Conservation (phyloP, 2,329 filamentous ascomycete species). For the Pyrenochaeta sp. region DNA sequence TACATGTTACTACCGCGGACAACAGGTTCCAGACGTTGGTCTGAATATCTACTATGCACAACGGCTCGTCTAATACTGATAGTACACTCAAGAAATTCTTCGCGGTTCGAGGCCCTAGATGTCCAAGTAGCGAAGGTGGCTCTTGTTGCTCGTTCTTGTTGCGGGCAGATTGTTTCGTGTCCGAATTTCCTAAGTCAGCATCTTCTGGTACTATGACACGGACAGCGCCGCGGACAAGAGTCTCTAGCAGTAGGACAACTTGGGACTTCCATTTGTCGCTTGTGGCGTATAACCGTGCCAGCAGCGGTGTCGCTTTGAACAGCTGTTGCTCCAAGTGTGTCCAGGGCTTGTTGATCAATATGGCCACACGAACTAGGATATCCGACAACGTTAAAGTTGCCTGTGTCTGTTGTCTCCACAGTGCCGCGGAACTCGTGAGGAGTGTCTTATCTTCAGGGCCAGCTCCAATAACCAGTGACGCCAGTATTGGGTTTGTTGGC, state of each 20-base stretch:
- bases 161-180: slow-evolving; percentile 5
- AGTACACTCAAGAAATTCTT: slow-evolving; percentile 84
- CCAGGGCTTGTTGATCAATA: slow-evolving; percentile 68
- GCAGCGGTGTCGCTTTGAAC: slow-evolving; percentile 79
- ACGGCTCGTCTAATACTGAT: slow-evolving; percentile 77
- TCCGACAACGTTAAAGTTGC: slow-evolving; percentile 72
- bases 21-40: slow-evolving; percentile 84
- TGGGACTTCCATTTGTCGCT: slow-evolving; percentile 72
- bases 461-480: slow-evolving; percentile 68
- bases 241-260: slow-evolving; percentile 74
- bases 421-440: slow-evolving; percentile 46
- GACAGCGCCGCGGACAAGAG: slow-evolving; percentile 75
- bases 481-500: slow-evolving; percentile 78
- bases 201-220: slow-evolving; percentile 56
- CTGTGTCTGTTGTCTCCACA: slow-evolving; percentile 68
- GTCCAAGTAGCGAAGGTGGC: slow-evolving; percentile 91
- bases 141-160: slow-evolving; percentile 57
- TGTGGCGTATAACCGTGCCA: slow-evolving; percentile 78
- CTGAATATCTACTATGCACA: slow-evolving; percentile 70
- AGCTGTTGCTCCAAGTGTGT: slow-evolving; percentile 77
- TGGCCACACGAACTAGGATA: slow-evolving; percentile 74
- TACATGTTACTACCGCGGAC: slow-evolving; percentile 83
- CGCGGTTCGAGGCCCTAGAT: slow-evolving; percentile 82
- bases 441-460: slow-evolving; percentile 52
- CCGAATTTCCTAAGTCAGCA: slow-evolving; percentile 10